A percentile compares a stretch with the other conserved stretches of the same genome.
Evolutionary conservation across 2,329 filamentous ascomycete species (phyloP).

Genomic region (Ustulina deusta): DNA sequence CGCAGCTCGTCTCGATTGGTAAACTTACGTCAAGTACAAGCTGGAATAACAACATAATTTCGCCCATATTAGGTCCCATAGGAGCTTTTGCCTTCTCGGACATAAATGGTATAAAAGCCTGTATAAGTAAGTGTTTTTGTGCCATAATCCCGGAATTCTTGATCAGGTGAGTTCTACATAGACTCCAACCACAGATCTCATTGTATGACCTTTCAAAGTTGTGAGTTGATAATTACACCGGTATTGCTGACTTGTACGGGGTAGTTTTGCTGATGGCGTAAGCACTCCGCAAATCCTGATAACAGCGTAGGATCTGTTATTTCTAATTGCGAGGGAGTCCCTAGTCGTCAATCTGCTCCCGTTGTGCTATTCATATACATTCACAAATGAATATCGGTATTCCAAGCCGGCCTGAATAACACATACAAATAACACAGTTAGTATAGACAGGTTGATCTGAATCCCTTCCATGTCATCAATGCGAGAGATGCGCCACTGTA

Average conservation of each 20-base stretch:
- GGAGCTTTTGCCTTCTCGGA: no score
- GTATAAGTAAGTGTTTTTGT: not conserved
- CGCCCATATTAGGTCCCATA: no score
- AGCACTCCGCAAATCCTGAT: slow-evolving; percentile 17
- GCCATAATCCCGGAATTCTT: not conserved
- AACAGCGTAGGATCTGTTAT: slow-evolving; percentile 14
- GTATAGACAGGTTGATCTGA: not conserved
- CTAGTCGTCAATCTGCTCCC: not conserved
- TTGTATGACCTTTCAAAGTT: slow-evolving; percentile 2
- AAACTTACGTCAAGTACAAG: no score
- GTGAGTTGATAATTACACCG: not conserved
- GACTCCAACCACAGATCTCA: not conserved
- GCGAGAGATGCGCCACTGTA: not conserved
- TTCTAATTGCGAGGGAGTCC: not conserved
- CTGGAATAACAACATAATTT: no score
- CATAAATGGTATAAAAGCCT: no score
- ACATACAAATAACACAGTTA: not conserved
- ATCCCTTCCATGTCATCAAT: not conserved
- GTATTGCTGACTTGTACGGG: slow-evolving; percentile 12
- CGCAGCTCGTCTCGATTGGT: no score
- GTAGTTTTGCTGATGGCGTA: slow-evolving; percentile 5
- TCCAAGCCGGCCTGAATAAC: not conserved
- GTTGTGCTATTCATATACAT: not conserved
- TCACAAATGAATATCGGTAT: not conserved
- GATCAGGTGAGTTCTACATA: not conserved